Evolutionary conservation across 495 filamentous ascomycete species (phyloP).

Genomic region (Penicillium pancosmium): DNA sequence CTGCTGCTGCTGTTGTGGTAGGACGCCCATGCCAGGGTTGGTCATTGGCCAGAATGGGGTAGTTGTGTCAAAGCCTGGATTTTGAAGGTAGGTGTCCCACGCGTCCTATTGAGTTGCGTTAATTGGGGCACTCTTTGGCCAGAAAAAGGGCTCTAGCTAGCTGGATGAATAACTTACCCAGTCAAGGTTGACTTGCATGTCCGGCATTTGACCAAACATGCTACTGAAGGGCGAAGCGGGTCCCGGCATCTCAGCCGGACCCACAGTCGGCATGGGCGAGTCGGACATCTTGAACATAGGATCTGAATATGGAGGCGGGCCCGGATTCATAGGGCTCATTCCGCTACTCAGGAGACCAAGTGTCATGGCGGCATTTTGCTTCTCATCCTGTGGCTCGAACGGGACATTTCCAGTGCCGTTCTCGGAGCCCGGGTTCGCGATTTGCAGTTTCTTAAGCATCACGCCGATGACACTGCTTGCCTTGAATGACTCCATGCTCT

Average conservation of each 20-base stretch:
- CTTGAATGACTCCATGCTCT: constrained; percentile 88
- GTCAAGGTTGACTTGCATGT: constrained; percentile 69
- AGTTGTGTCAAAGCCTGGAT: constrained; percentile 46
- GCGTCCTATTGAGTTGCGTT: constrained; percentile 44
- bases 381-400: constrained; percentile 47
- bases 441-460: constrained; percentile 75
- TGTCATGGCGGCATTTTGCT: constrained; percentile 75
- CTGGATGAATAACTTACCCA: constrained; percentile 61
- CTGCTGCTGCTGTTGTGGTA: background rate
- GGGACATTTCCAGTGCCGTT: constrained; percentile 23
- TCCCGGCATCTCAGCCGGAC: constrained; percentile 39
- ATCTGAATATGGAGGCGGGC: constrained; percentile 38
- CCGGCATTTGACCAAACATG: constrained; percentile 61
- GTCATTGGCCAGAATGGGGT: constrained; percentile 51
- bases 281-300: constrained; percentile 37
- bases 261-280: constrained; percentile 37
- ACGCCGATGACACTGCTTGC: constrained; percentile 74
- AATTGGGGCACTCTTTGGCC: no score
- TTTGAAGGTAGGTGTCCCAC: constrained; percentile 60
- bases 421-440: constrained; percentile 31
- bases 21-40: background rate
- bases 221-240: constrained; percentile 55
- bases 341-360: constrained; percentile 77
- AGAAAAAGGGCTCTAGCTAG: no score
- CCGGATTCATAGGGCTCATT: constrained; percentile 61